Percentiles rank a stretch among this genome's conserved stretches.
These are phyloP conservation scores for Melampsora allii-populina DNA, from an alignment of 1,284 basidiomycete genomes.

Conservation along the genomic window DNA sequence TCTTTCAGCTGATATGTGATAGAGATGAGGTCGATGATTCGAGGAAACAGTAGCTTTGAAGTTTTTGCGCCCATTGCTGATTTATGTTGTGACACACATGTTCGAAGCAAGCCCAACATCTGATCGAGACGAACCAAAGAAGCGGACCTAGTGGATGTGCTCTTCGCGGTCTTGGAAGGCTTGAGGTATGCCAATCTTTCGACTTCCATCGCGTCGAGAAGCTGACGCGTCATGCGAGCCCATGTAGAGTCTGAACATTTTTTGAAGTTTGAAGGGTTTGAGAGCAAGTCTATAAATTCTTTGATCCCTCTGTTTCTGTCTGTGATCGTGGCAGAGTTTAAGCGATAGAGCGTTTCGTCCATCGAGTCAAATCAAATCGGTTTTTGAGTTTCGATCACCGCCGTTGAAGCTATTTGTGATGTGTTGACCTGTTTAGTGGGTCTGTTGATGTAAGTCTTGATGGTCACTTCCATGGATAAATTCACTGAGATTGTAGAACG, in stretches of 20 bases:
- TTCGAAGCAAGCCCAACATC: constrained; percentile 23
- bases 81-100: constrained; percentile 16
- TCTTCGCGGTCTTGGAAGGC: constrained; percentile 20
- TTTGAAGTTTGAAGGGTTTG: constrained; percentile 26
- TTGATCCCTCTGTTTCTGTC: constrained; percentile 35
- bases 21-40: constrained; percentile 20
- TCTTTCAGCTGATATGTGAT: constrained; percentile 1
- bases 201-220: constrained; percentile 20
- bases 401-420: too few species aligned
- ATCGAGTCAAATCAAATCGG: not conserved
- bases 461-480: too few species aligned
- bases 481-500: too few species aligned
- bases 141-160: constrained; percentile 3
- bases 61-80: constrained; percentile 26
- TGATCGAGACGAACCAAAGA: constrained; percentile 20
- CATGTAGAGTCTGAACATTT: constrained; percentile 27
- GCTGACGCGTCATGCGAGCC: constrained; percentile 27
- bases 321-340: constrained; percentile 25
- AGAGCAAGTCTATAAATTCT: constrained; percentile 19
- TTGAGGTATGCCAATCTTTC: constrained; percentile 24
- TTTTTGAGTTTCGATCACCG: too few species aligned
- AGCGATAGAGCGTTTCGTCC: constrained; percentile 24
- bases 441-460: too few species aligned
- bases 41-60: constrained; percentile 36
- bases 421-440: too few species aligned